Evolutionary conservation across 179 eudicot species (phyloP).

Genomic region (Spergularia azorica): DNA sequence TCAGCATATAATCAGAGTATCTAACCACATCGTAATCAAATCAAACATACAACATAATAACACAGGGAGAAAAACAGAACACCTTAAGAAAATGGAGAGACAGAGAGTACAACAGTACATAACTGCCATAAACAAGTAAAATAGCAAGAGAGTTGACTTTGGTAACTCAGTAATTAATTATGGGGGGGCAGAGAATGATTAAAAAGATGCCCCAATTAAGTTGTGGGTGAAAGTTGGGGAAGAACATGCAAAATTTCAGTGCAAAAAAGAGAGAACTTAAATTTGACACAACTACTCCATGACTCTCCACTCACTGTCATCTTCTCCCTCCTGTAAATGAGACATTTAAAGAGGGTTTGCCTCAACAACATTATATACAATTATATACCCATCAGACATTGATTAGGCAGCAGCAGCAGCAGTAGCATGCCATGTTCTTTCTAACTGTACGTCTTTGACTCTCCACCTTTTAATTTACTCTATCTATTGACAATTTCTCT

Average conservation of each 20-base stretch:
- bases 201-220: neutral
- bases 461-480: neutral
- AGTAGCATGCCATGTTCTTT: constrained; percentile 2
- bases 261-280: neutral
- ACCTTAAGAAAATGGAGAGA: too few relatives aligned
- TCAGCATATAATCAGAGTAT: too few relatives aligned
- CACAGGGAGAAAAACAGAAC: too few relatives aligned
- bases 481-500: neutral
- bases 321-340: neutral
- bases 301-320: too few relatives aligned
- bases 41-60: too few relatives aligned
- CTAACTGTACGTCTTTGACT: neutral
- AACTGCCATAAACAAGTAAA: too few relatives aligned
- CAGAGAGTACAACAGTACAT: too few relatives aligned
- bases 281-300: constrained; percentile 12
- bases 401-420: neutral
- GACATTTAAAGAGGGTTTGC: neutral
- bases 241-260: constrained; percentile 16
- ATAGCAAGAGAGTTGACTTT: constrained; percentile 6
- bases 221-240: constrained; percentile 17
- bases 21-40: too few relatives aligned
- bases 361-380: neutral
- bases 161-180: neutral
- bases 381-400: neutral
- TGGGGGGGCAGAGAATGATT: neutral